Evolutionary conservation across 2,329 filamentous ascomycete species (phyloP), one percentile per base, ranked within the genome.

Genomic region (Aspergillus vadensis): DNA sequence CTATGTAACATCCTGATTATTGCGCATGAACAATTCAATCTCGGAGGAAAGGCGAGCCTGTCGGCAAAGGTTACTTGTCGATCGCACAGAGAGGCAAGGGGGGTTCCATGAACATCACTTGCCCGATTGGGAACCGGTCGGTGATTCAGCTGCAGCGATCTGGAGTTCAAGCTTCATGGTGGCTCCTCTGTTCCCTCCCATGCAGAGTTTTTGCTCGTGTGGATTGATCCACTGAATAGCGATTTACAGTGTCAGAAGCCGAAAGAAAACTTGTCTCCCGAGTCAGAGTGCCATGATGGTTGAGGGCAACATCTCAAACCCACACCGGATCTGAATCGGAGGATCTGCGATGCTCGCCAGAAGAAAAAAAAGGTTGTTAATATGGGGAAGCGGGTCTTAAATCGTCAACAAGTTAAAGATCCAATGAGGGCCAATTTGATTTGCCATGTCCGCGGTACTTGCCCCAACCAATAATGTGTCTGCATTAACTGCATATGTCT

Each of bases 351-450:
- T 50, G 47, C 7, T n/a, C 25, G 4, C 32, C 32, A 36, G 32
- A 36, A 36, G 12, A 6, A 10, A 15, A 15, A 17, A 43, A 43
- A 47, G 52, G 27, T 39, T 55, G 39, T 14, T 55, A 36, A 19
- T 55, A 55, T 55, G 52, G 52, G 52, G 52, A 55, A 55, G 52
- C 52, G 52, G 52, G 52, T 39, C 51, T 21, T 8, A 0, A 30
- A 43, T 30, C 51, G 21, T 44, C 41, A 44, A 23, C 41, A 21
- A 44, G 2, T 17, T 23, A 1, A 14, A 19, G 17, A 12, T 44
- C 12, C 41, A 21, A 44, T 23, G 9, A 36, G 32, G 10, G 12
- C 32, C 32, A 36, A 5, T 36, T 14, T 15, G 32, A 36, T 36
- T 36, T 36, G 32, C 32, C 32, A 36, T 36, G 12, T 36, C 32